Evolutionary conservation across 306 rosid genomes (phyloP).

Genomic region (Ceratonia siliqua): DNA sequence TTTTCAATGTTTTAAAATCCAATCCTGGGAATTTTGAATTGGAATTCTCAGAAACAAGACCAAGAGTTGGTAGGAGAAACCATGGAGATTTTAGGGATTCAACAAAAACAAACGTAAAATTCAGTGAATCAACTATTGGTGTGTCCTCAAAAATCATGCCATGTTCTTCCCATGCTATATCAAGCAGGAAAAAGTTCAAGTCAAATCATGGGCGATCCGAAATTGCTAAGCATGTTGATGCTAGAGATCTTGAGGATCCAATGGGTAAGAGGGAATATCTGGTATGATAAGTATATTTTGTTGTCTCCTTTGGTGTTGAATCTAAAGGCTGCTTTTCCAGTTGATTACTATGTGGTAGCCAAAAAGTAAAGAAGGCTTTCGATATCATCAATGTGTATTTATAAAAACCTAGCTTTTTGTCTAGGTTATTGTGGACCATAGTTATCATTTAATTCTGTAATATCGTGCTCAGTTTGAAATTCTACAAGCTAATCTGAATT

Average conservation of each 20-base stretch:
- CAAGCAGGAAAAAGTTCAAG: conserved; percentile 30
- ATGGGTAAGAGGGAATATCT: conserved; percentile 36
- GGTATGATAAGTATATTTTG: neutral
- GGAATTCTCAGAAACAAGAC: conserved; percentile 51
- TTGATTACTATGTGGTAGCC: neutral
- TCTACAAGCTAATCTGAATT: neutral
- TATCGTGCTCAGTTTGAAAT: neutral
- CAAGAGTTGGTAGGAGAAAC: conserved; percentile 38
- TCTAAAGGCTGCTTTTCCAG: neutral
- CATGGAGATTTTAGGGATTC: conserved; percentile 46
- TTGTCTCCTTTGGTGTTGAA: neutral
- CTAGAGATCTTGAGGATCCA: conserved; percentile 31
- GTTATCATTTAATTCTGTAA: neutral
- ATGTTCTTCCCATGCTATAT: conserved; percentile 36
- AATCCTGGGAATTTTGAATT: conserved; percentile 53
- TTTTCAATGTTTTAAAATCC: conserved; percentile 48
- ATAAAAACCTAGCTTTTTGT: neutral
- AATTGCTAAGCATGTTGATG: conserved; percentile 25
- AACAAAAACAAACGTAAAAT: conserved; percentile 33
- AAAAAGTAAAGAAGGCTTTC: neutral
- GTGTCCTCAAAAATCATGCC: conserved; percentile 31
- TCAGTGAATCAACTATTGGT: conserved; percentile 21
- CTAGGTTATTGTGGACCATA: neutral
- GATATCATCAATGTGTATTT: neutral
- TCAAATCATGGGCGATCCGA: conserved; percentile 25